Conservation (phyloP, 2,329 filamentous ascomycete genomes). For the Colletotrichum eremochloae region DNA sequence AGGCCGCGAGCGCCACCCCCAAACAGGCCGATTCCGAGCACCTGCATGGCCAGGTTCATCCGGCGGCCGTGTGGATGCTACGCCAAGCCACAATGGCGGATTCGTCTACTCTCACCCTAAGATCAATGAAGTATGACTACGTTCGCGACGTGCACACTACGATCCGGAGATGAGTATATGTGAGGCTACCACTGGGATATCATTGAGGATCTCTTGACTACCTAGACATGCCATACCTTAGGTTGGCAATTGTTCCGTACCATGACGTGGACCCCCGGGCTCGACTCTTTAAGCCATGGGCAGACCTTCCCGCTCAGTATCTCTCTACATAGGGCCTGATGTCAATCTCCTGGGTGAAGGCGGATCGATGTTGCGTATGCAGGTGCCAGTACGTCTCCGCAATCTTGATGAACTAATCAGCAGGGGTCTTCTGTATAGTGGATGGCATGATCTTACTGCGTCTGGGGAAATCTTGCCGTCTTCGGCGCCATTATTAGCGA, state of each 20-base stretch:
- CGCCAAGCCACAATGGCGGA: slow-evolving; percentile 37
- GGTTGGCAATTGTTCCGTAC: slow-evolving; percentile 6
- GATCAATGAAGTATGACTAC: slow-evolving; percentile 45
- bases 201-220: slow-evolving; percentile 17
- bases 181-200: slow-evolving; percentile 31
- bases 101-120: slow-evolving; percentile 40
- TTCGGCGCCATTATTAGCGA: slow-evolving; percentile 59
- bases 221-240: slow-evolving; percentile 11
- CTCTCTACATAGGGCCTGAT: slow-evolving; percentile 86
- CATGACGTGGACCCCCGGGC: not conserved
- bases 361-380: slow-evolving; percentile 83
- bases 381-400: slow-evolving; percentile 88
- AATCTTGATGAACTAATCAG: slow-evolving; percentile 68
- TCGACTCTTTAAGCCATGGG: not conserved
- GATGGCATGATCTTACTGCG: slow-evolving; percentile 69
- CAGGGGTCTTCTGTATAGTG: slow-evolving; percentile 22
- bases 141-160: slow-evolving; percentile 36
- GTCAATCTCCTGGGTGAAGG: slow-evolving; percentile 87
- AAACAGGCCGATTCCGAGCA: slow-evolving; percentile 44
- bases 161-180: slow-evolving; percentile 21
- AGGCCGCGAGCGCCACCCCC: slow-evolving; percentile 37
- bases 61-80: slow-evolving; percentile 38
- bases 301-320: slow-evolving; percentile 57
- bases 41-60: slow-evolving; percentile 39
- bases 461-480: slow-evolving; percentile 79